phyloP scores from a whole-genome alignment of 257 asterid genomes.

The Echium plantagineum region DNA sequence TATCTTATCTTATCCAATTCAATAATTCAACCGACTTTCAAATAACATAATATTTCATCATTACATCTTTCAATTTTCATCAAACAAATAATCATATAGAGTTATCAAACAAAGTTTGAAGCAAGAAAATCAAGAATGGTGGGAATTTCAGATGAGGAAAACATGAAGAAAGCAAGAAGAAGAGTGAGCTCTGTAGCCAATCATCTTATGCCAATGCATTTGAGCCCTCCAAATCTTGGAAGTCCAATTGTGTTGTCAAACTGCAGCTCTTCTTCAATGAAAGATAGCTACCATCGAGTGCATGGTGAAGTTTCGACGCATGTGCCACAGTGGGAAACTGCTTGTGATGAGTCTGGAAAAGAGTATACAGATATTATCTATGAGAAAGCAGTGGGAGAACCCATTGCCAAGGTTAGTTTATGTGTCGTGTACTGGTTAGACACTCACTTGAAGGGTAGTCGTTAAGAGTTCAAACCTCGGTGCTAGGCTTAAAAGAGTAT shows the following conservation, averaged over 20 bases:
- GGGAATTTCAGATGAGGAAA: conserved; percentile 25
- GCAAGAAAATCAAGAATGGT: conserved; percentile 27
- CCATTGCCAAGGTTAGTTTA: conserved; percentile 67
- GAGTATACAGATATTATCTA: conserved; percentile 67
- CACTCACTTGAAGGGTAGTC: no score
- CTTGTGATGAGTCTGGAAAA: conserved; percentile 57
- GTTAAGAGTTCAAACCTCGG: no score
- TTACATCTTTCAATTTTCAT: neutral
- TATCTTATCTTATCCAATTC: conserved; percentile 12
- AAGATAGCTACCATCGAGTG: conserved; percentile 57
- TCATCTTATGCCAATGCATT: conserved; percentile 45
- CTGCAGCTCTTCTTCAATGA: conserved; percentile 51
- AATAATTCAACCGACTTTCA: neutral
- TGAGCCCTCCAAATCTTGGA: conserved; percentile 4
- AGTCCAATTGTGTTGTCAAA: conserved; percentile 17
- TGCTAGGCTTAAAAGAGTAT: no score
- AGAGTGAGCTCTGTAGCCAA: conserved; percentile 50
- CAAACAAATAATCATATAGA: neutral
- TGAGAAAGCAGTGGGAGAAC: conserved; percentile 80
- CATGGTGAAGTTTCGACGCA: conserved; percentile 72
- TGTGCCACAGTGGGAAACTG: conserved; percentile 53
- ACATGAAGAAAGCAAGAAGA: conserved; percentile 27
- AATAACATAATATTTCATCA: neutral
- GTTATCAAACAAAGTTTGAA: neutral
- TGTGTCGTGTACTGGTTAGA: no score